phyloP scores from a whole-genome alignment of 257 asterid species.

The Catharanthus roseus region DNA sequence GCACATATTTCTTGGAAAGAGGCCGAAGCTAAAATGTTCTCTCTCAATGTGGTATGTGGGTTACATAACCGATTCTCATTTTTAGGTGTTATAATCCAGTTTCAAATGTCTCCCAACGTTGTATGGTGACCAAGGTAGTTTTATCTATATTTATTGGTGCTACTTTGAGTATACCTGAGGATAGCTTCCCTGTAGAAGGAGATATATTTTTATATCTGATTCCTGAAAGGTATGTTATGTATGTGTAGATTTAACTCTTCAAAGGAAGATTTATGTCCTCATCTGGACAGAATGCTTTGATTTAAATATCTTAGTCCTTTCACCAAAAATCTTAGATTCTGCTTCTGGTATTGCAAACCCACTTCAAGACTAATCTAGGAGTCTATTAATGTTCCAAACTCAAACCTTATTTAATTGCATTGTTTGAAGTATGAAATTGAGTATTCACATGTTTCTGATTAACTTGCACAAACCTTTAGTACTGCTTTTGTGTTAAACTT shows the following conservation, averaged over 20 bases:
- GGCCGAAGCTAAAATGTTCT: slow-evolving; percentile 68
- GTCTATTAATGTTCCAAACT: not conserved
- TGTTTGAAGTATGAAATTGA: not conserved
- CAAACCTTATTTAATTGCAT: no score
- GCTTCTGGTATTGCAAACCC: not conserved
- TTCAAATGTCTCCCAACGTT: not conserved
- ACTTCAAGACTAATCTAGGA: not conserved
- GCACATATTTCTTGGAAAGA: slow-evolving; percentile 67
- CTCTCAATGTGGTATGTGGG: slow-evolving; percentile 70
- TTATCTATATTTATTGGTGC: not conserved
- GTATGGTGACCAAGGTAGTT: not conserved
- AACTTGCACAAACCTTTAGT: not conserved
- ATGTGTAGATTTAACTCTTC: not conserved
- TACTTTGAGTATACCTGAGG: not conserved
- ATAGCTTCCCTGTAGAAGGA: not conserved
- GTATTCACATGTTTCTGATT: not conserved
- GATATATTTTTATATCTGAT: not conserved
- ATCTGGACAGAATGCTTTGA: no score
- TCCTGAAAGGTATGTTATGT: not conserved
- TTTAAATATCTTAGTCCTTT: not conserved
- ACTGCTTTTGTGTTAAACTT: not conserved
- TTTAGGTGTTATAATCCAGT: no score
- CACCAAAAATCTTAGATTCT: not conserved
- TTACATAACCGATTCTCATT: not conserved
- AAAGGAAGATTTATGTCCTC: not conserved